These are phyloP conservation scores for Cladophialophora psammophila DNA, from an alignment of 2,329 filamentous ascomycete species.

Conservation along the genomic window DNA sequence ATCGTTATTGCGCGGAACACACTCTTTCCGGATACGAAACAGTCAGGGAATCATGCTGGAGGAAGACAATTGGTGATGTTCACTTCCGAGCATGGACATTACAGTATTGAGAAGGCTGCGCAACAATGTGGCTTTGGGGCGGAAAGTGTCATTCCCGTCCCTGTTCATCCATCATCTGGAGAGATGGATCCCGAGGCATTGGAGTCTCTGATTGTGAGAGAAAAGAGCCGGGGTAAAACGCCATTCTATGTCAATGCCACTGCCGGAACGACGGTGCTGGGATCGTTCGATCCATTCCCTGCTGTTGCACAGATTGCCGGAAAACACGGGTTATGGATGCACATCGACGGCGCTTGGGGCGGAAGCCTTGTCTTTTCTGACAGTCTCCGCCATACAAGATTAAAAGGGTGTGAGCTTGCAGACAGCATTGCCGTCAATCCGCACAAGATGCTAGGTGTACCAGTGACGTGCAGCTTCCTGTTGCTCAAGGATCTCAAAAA, in stretches of 20 bases:
- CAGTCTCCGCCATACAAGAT: constrained; percentile 65
- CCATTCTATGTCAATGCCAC: constrained; percentile 97
- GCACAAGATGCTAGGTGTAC: constrained; percentile 96
- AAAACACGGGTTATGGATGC: constrained; percentile 81
- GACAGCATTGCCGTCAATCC: constrained; percentile 88
- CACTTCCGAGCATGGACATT: constrained; percentile 89
- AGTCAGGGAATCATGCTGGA: constrained; percentile 67
- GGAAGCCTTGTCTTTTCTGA: constrained; percentile 79
- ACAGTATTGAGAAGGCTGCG: constrained; percentile 93
- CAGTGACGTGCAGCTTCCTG: constrained; percentile 89
- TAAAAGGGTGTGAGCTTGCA: constrained; percentile 75
- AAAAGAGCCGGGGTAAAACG: constrained; percentile 72
- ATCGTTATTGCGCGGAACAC: constrained; percentile 88
- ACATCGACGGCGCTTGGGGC: constrained; percentile 93
- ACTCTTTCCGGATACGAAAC: constrained; percentile 80
- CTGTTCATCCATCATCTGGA: constrained; percentile 71
- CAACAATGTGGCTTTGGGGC: constrained; percentile 86
- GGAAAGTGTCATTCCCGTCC: constrained; percentile 73
- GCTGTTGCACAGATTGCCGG: constrained; percentile 75
- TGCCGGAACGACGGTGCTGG: constrained; percentile 90
- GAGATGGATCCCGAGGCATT: constrained; percentile 74
- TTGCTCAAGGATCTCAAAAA: constrained; percentile 76
- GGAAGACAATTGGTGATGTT: constrained; percentile 75
- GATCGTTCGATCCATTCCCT: constrained; percentile 82
- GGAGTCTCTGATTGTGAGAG: constrained; percentile 66